Base-by-base conservation (phyloP, 345 rosid species). In the Rubroshorea leprosula region DNA sequence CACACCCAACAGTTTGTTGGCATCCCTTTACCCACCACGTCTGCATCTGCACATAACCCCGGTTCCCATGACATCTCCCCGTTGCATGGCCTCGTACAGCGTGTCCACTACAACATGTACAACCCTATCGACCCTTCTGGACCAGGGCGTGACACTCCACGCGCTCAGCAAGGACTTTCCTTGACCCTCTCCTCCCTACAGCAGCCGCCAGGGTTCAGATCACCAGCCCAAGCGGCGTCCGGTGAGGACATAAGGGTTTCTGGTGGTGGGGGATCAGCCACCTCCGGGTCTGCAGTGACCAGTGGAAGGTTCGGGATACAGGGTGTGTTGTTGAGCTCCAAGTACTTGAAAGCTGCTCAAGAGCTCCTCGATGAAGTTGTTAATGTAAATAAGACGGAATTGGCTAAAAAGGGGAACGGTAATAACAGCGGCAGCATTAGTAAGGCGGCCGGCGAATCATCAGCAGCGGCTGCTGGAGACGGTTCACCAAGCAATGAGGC, bases 311-410 rank as follows among this genome's bases (percentile, higher is more conserved):
- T 81, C 21, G 87, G 86, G 29, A 68, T 82, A 55, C 90, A 84
- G 52, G 71, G 81, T 25, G 84, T 89, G 54, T 18, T 83, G 67
- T 44, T 79, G 74, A 81, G 96, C 82, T 92, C 98, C 27, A 92
- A 84, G 82, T 89, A 80, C 85, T 75, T 92, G 78, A 92, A 92
- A 55, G 98, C 97, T 8, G 82, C 91, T 31, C 97, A 89, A 72
- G 98, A 89, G 69, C 85, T 92, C 44, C 83, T 92, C 12, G 97
- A 92, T 45, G 94, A 92, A 69, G 98, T 92, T 23, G 98, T 83
- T 63, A 92, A 75, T 66, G 97, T 88, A 41, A 84, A 84, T 1
- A 68, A 74, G 59, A 56, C 23, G 44, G 79, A 80, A 44, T 55
- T 67, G 12, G 71, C 74, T 6, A 82, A 80, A 67, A 85, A 81